Base-by-base conservation (phyloP, 106 monocot genomes). In the Dendrobium nobile region DNA sequence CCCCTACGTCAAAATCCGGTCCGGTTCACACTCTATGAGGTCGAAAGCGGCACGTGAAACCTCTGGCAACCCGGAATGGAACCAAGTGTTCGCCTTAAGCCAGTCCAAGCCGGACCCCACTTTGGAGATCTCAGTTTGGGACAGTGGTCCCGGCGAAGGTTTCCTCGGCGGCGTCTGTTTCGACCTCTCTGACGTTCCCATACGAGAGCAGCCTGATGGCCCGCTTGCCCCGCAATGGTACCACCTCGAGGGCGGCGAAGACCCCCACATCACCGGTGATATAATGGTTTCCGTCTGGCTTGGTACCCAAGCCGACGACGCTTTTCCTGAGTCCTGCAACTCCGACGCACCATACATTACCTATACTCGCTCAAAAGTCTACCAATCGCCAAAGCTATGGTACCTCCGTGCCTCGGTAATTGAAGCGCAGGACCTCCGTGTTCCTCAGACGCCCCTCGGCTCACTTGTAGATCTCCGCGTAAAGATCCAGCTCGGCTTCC, bases 331-430 rank as follows among this genome's bases (percentile, higher is more conserved):
- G 61, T 85, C 98, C 37, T 89, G 88, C 81, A 94, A 86, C 84
- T 85, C 97, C 0, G 97, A 98, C 75, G 92, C 92, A 55, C 89
- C 97, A 0, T 89, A 84, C 77, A 74, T 91, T 22, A 85, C 80
- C 81, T 88, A 98, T 82, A 94, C 97, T n/a, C 83, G 92, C 9
- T 92, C 92, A 9, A 99, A 99, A 78, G 95, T 99, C 44, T 99
- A 99, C 87, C 95, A 99, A 65, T 99, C 98, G 7, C 98, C 98
- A n/a, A 99, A 99, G 80, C 87, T 95, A 17, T 99, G 95, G 98
- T 95, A 99, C 79, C 91, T 99, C 7, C 91, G 98, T 1, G 93
- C 84, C n/a, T 78, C 89, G 2, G 85, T 99, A 20, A 89, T 99
- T 41, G 95, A 99, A 77, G 98, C 91, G 11, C 98, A 99, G 82